Base-by-base conservation (phyloP, 495 filamentous ascomycete species). In the Gamarada debralockiae region DNA sequence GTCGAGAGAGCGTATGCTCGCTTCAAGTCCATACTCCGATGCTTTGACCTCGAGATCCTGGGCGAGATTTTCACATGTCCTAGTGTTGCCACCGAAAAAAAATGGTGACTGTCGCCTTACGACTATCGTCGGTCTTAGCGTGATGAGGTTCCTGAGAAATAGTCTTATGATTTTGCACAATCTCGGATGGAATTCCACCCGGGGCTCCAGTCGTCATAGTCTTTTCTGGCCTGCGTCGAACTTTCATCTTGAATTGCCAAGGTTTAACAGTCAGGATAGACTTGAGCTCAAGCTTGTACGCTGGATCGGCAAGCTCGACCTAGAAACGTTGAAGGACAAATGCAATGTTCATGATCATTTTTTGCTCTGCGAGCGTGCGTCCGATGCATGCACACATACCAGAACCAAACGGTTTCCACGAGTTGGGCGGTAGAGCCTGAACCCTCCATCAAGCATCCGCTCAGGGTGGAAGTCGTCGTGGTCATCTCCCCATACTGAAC, bases 281-380 rank as follows among this genome's bases (percentile, higher is more conserved):
- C 38, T 84, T 80, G 0, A 87, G 87, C 64, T 90, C 90, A 63
- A 87, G 76, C 0, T 86, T 90, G 54, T 87, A 87, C 22, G 56
- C 65, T 3, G 74, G 72, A 58, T 86, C 76, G 15, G 70, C 79
- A 37, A 76, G 65, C 59, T 76, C 71, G 56, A 87, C 81, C 48
- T 85, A 76, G 46, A 87, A 73, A 56, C 80, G 79, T 53, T 75
- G 72, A n/a, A 88, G 67, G 50, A 87, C 48, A 51, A 74, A 73
- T 0, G 81, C 77, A 48, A 77, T 62, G 6, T 75, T 73, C 1
- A 84, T 64, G 39, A 81, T 62, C 8, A 69, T 67, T 58, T 84
- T 84, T 59, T 85, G 81, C 80, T 77, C 81, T 0, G 84, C 84
- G 67, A 85, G 86, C n/a, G 82, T 70, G 41, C 80, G 75, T 14